phyloP scores from a whole-genome alignment of 129 eudicot genomes.

The Flaveria ramosissima region DNA sequence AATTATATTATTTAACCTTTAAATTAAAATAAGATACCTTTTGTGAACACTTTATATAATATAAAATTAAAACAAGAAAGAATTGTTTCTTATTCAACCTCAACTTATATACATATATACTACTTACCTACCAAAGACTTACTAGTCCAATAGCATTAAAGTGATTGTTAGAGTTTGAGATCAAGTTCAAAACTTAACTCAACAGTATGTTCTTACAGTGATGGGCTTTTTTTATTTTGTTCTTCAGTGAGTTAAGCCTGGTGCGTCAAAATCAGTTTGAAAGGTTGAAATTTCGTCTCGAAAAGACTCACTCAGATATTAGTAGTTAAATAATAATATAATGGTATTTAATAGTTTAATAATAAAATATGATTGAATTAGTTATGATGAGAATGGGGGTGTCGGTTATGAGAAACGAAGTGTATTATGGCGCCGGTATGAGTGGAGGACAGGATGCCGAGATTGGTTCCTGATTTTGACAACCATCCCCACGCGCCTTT shows the following conservation, averaged over 20 bases:
- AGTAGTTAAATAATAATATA: no score
- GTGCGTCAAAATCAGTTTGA: no score
- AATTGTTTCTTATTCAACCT: neutral
- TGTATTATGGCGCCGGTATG: neutral
- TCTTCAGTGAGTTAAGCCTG: no score
- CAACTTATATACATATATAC: neutral
- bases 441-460: constrained; percentile 18
- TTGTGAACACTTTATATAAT: neutral
- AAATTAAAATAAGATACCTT: neutral
- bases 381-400: neutral
- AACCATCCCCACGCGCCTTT: neutral
- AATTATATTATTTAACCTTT: neutral
- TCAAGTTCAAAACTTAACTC: no score
- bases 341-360: no score
- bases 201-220: no score
- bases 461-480: neutral
- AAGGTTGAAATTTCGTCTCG: no score
- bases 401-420: neutral
- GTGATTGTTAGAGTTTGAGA: no score
- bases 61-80: neutral
- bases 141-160: no score
- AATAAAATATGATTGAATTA: neutral
- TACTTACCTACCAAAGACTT: no score
- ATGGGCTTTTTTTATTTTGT: no score
- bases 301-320: no score